Percentiles rank a stretch among this genome's conserved stretches.
These are phyloP conservation scores for Paramyrothecium sp. DNA, from an alignment of 2,329 filamentous ascomycete genomes.

Conservation along the genomic window DNA sequence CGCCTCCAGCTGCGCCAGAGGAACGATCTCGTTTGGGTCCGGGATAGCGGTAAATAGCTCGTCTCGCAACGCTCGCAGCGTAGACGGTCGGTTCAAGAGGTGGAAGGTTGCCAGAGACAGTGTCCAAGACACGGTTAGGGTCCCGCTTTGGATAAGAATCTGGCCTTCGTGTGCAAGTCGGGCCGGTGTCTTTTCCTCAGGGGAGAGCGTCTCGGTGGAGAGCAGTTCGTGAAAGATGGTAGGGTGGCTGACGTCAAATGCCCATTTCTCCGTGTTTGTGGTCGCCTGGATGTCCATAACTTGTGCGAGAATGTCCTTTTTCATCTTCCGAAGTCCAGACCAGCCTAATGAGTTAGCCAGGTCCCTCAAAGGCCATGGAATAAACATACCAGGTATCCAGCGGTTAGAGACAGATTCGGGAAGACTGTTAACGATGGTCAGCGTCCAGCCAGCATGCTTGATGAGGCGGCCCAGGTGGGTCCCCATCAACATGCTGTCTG, in stretches of 20 bases:
- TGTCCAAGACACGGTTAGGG: constrained; percentile 37
- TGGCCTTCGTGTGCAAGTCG: constrained; percentile 37
- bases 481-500: constrained; percentile 32
- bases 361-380: constrained; percentile 14
- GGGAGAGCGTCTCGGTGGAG: constrained; percentile 26
- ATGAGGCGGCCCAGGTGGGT: constrained; percentile 34
- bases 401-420: constrained; percentile 33
- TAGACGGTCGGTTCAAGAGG: constrained; percentile 27
- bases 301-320: constrained; percentile 33
- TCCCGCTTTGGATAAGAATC: constrained; percentile 35
- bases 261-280: constrained; percentile 29
- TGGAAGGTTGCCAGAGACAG: constrained; percentile 33
- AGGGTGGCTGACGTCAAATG: constrained; percentile 28
- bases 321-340: constrained; percentile 36
- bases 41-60: constrained; percentile 33
- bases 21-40: constrained; percentile 21
- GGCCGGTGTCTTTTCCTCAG: constrained; percentile 28
- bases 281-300: constrained; percentile 32
- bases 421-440: constrained; percentile 30
- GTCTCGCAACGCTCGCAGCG: constrained; percentile 29
- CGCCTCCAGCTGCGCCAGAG: constrained; percentile 27
- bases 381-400: constrained; percentile 24
- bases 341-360: constrained; percentile 24
- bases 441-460: constrained; percentile 33
- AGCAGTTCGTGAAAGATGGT: constrained; percentile 35